Conservation (phyloP, 179 eudicot genomes). For the Beta lomatogona region DNA sequence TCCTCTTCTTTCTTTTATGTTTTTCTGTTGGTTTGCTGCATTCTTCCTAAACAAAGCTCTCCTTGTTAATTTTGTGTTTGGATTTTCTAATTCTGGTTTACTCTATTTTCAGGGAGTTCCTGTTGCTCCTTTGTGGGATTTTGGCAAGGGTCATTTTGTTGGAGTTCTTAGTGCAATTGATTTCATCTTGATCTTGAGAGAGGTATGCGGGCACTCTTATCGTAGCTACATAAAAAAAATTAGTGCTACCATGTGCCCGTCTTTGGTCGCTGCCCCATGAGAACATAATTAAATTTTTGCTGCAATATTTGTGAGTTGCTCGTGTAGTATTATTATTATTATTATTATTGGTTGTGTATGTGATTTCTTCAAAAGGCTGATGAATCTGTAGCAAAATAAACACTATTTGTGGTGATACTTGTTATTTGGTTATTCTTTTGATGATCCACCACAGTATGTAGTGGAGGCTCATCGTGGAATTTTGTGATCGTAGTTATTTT, state of each 20-base stretch:
- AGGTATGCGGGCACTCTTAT: slow-evolving; percentile 46
- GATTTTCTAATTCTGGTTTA: slow-evolving; percentile 15
- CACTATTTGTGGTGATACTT: not conserved
- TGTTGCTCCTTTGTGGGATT: slow-evolving; percentile 93
- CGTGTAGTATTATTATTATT: no score
- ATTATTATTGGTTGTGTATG: no score
- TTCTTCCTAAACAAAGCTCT: not conserved
- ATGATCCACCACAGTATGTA: not conserved
- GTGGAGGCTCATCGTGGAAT: not conserved
- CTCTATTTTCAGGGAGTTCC: slow-evolving; percentile 69
- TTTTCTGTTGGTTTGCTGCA: not conserved
- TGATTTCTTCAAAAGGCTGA: not conserved
- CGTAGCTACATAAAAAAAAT: slow-evolving; percentile 1
- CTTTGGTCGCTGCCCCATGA: slow-evolving; percentile 3
- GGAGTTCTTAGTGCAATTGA: slow-evolving; percentile 92
- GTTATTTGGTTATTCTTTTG: not conserved
- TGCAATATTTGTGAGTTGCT: not conserved
- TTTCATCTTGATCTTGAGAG: slow-evolving; percentile 80
- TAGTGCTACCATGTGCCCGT: not conserved
- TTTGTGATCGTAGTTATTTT: not conserved
- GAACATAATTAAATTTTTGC: slow-evolving; percentile 7
- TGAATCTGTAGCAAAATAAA: not conserved
- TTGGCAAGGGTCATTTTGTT: slow-evolving; percentile 69
- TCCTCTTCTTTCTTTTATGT: not conserved
- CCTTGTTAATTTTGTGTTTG: slow-evolving; percentile 18